A percentile compares a stretch with the other conserved stretches of the same genome.
Conservation (phyloP, 139 green algal genomes). For the Chlorella ohadii region DNA sequence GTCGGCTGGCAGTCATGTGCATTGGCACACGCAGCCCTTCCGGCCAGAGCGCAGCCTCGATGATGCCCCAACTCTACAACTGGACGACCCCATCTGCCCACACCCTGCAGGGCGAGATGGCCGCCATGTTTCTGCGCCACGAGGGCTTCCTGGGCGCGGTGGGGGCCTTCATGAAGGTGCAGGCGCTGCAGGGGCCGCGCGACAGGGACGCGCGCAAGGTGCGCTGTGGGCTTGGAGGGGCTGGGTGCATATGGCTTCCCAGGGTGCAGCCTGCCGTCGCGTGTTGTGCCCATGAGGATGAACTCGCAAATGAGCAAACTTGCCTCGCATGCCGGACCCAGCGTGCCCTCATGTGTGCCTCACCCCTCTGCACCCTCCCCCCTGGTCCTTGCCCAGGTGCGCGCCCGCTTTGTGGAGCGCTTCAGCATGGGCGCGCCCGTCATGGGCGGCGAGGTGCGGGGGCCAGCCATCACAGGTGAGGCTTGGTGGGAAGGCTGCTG, state of each 20-base stretch:
- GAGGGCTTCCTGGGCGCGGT: slow-evolving; percentile 97
- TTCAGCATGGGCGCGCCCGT: slow-evolving; percentile 92
- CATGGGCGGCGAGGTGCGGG: slow-evolving; percentile 75
- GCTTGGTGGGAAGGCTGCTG: no score
- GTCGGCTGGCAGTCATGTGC: no score
- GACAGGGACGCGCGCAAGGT: slow-evolving; percentile 7
- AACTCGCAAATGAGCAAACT: no score
- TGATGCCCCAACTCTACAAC: no score
- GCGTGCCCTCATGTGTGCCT: not conserved
- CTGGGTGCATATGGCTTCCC: no score
- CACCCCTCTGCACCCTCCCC: not conserved
- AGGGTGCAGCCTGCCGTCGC: no score
- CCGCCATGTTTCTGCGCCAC: slow-evolving; percentile 97
- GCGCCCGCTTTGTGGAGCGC: slow-evolving; percentile 89
- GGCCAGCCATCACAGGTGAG: slow-evolving; percentile 71
- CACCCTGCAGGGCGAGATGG: slow-evolving; percentile 87
- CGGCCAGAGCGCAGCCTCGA: no score
- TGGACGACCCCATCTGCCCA: no score
- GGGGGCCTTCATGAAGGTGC: slow-evolving; percentile 95
- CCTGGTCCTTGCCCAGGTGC: slow-evolving; percentile 51
- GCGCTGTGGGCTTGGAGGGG: not conserved
- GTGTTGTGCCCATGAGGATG: no score
- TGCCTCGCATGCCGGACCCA: no score
- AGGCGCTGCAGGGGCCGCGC: slow-evolving; percentile 59
- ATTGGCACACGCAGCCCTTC: no score